A percentile compares a stretch with the other conserved stretches of the same genome.
These are phyloP conservation scores for Sarocladium brachiariae DNA, from an alignment of 2,329 filamentous ascomycete genomes.

Conservation along the genomic window DNA sequence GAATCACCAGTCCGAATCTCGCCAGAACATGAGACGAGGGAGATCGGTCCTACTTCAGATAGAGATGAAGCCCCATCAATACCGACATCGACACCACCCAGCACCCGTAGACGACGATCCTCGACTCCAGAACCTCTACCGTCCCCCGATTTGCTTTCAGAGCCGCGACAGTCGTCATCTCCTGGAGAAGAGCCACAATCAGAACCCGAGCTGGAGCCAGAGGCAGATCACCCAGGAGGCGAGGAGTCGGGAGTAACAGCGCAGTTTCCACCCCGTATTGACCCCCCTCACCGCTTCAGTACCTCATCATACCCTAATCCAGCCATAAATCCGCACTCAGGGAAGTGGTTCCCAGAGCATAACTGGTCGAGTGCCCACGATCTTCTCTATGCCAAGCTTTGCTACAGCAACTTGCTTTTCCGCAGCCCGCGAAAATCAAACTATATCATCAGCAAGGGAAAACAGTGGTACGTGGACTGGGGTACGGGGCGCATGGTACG, in stretches of 20 bases:
- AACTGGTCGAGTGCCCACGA: conserved; percentile 50
- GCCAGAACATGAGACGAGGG: conserved; percentile 9
- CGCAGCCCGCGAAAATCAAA: conserved; percentile 51
- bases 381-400: conserved; percentile 52
- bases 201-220: conserved; percentile 15
- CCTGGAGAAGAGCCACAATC: background rate
- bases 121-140: conserved; percentile 13
- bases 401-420: conserved; percentile 51
- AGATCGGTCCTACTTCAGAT: conserved; percentile 16
- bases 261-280: conserved; percentile 22
- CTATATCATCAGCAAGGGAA: conserved; percentile 49
- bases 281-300: conserved; percentile 33
- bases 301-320: conserved; percentile 39
- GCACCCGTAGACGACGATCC: conserved; percentile 10
- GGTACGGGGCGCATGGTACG: conserved; percentile 46
- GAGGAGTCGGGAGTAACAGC: conserved; percentile 1
- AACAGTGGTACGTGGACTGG: conserved; percentile 55
- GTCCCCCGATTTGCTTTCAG: background rate
- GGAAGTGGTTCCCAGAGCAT: conserved; percentile 51
- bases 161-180: background rate
- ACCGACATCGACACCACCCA: background rate
- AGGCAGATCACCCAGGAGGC: conserved; percentile 9
- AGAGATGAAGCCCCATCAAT: conserved; percentile 10
- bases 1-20: conserved; percentile 22
- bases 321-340: conserved; percentile 39